Evolutionary conservation across 2,329 filamentous ascomycete species (phyloP), one percentile per base, ranked within the genome.

Genomic region (Gaeumannomyces sp.): DNA sequence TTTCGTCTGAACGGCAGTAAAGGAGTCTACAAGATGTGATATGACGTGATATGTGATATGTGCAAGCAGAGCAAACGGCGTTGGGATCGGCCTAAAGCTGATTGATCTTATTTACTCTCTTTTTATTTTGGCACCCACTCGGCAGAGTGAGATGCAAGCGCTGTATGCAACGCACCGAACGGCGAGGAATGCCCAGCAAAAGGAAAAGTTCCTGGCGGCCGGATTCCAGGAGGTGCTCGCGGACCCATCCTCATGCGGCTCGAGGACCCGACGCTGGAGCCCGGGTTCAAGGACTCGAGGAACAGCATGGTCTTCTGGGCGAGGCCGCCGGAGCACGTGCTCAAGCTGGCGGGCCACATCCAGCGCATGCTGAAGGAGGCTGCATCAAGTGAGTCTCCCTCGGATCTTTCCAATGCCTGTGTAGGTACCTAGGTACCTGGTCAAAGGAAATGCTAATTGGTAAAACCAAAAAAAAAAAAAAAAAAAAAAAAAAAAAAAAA

Each of bases 291-390:
- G 63, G 94, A 98, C 73, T 84, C 86, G 58, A 82, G 94, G 57
- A 83, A 97, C 72, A 96, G 93, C 73, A 81, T 97, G 14, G 91
- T 93, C 0, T 88, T 97, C 72, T 97, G 93, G 92, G 92, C 91
- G 4, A 83, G 93, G 8, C 94, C 94, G 22, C 90, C 93, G 0
- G 77, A 85, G 60, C 86, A 89, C 69, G 81, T 97, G 25, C 81
- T 89, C 60, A 77, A 83, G 27, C 77, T 98, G 66, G 86, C 94
- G 3, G 76, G 79, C 2, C 82, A 83, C 65, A 77, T 97, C 35
- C 94, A 97, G 75, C 75, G 81, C 62, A 82, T 85, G 71, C 78
- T 96, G 61, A 79, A 81, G 65, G 77, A 81, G 27, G 82, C 85
- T 27, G 88, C 89, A 19, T 90, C 92, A 50, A 84, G 92, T 95